Base-by-base conservation (phyloP, 345 rosid species). In the Gossypium herbaceum region DNA sequence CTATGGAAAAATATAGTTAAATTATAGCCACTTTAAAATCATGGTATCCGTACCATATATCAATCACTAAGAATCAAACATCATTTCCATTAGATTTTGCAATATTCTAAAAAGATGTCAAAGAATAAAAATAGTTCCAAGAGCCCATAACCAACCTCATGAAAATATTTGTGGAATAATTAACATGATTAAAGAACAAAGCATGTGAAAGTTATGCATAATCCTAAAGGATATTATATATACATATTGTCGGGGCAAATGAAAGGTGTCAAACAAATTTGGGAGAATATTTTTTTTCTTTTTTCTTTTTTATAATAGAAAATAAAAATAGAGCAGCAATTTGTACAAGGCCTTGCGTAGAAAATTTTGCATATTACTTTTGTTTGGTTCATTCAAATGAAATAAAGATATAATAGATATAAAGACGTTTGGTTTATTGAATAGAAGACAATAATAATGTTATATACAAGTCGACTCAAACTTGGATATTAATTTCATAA, bases 261-360 rank as follows among this genome's bases (percentile, higher is more conserved):
- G 25, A 7, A 55, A 44, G 34, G 75, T 45, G 20, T 9, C 24
- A 50, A 74, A 74, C 25, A 79, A 74, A 60, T 57, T 13, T 6
- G 50, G 24, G 68, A 77, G 78, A 77, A 68, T 69, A 9, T 17
- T 1, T 52, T 52, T 52, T 63, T 25, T 54, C n/a, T n/a, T 9
- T 44, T 11, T 2, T 0, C 3, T 3, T 74, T 27, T 29, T 51
- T 71, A 20, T 20, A 20, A 20, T 20, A 20, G 22, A 20, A 20
- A 34, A 29, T 29, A 29, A 29, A 34, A 34, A 34, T 6, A 34
- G 6, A 34, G 39, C 39, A 34, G 6, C 39, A 34, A 34, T 34
- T 34, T 29, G 39, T 29, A 29, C 39, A 4, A 29, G 39, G 6
- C 6, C 39, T 29, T 29, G 6, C 6, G 39, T 29, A 29, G 39